Evolutionary conservation across 2,329 filamentous ascomycete genomes (phyloP).

Genomic region (Leptographium flavum): DNA sequence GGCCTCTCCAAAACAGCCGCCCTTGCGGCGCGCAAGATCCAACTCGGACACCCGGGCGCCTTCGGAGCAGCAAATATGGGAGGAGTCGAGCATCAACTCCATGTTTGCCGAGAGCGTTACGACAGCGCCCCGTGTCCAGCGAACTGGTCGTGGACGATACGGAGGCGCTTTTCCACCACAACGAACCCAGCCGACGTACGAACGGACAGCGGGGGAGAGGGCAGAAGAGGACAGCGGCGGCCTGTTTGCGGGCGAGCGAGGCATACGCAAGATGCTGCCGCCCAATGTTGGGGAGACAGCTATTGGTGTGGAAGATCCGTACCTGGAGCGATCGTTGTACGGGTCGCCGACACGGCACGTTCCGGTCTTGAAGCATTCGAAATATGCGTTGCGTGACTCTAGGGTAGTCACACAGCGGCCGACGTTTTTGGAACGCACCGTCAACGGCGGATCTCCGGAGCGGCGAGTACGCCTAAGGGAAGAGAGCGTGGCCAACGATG

Average conservation of each 20-base stretch:
- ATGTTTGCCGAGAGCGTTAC: conserved; percentile 12
- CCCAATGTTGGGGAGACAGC: conserved; percentile 9
- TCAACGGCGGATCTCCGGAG: conserved; percentile 11
- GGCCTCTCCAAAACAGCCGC: not conserved
- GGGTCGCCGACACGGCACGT: conserved; percentile 15
- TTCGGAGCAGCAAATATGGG: conserved; percentile 18
- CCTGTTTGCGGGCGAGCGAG: conserved; percentile 23
- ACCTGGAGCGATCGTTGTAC: conserved; percentile 13
- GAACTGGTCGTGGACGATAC: conserved; percentile 3
- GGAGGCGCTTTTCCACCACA: conserved; percentile 11
- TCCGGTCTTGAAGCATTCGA: conserved; percentile 17
- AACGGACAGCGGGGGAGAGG: conserved; percentile 6
- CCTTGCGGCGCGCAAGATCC: conserved; percentile 8
- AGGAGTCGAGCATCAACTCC: conserved; percentile 22
- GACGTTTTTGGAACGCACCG: conserved; percentile 9
- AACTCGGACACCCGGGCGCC: conserved; percentile 7
- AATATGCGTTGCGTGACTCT: conserved; percentile 25
- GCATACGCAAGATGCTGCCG: conserved; percentile 21
- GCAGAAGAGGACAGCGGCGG: not conserved
- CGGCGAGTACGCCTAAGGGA: conserved; percentile 4
- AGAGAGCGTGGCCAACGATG: conserved; percentile 3
- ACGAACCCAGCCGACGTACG: conserved; percentile 7
- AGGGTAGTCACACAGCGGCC: conserved; percentile 13
- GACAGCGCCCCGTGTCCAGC: conserved; percentile 1
- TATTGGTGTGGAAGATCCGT: conserved; percentile 14